Base-by-base conservation (phyloP, 805 yeast species). In the Candida boleticola region DNA sequence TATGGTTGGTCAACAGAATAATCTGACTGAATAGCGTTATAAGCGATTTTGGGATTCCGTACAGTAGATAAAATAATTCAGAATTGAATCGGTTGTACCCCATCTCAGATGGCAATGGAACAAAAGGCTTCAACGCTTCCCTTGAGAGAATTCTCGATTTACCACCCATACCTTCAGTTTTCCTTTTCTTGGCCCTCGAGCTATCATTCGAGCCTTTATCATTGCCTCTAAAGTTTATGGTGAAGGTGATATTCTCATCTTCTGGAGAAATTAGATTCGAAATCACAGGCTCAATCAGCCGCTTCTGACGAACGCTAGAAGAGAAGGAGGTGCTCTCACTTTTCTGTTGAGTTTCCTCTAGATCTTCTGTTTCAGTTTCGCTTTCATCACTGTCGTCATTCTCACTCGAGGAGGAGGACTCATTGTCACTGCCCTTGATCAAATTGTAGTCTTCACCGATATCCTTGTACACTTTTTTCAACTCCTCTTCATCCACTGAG, bases 1-100 rank as follows among this genome's bases (percentile, higher is more conserved):
- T 72, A 50, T 77, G 81, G 51, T 79, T 79, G 2, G 83, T 64
- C 33, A 78, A 57, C 20, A 64, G 68, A 5, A 77, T 65, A 2
- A 69, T 61, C 45, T 71, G 71, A 46, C 71, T 68, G 53, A 77
- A 69, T 4, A 78, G 49, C n/a, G 58, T 63, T n/a, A 77, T 39
- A 29, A 79, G 57, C 3, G 75, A 62, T 30, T 57, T 49, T 2
- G 83, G 83, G 3, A 77, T 51, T 0, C 82, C 83, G 47, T 60
- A 72, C 57, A 68, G 64, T 13, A 74, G 49, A 48, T 74, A 74
- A 1, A 72, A 49, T 3, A 16, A 18, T 3, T 38, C 41, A 22
- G 36, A n/a, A n/a, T 31, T 38, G 26, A 38, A 38, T n/a, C 7
- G 32, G 27, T 38, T 22, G 14, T 19, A 38, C n/a, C 36, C 41